These are phyloP conservation scores for Solanum rostratum DNA, from an alignment of 257 asterid species.

Conservation along the genomic window DNA sequence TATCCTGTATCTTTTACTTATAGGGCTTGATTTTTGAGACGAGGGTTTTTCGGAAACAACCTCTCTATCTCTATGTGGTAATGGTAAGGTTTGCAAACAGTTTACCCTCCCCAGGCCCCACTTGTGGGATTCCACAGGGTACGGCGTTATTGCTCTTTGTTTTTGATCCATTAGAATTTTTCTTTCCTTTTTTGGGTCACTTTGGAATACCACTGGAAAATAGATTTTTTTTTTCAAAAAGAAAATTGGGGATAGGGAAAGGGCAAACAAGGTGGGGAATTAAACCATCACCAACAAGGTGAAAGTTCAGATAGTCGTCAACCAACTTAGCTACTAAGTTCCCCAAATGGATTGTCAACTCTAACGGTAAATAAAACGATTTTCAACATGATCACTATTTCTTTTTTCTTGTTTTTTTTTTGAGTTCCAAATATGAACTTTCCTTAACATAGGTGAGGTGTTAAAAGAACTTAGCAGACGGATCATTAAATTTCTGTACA, in stretches of 20 bases:
- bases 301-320: background rate
- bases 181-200: background rate
- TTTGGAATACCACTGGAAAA: background rate
- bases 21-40: no score
- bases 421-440: background rate
- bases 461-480: background rate
- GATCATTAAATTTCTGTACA: background rate
- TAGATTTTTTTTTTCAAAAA: background rate
- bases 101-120: no score
- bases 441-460: background rate
- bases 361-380: background rate
- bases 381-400: background rate
- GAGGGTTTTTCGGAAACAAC: no score
- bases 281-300: background rate
- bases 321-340: background rate
- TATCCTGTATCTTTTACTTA: no score
- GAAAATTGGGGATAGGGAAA: background rate
- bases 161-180: background rate
- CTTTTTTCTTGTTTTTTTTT: background rate
- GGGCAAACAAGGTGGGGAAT: background rate
- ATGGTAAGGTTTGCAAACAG: no score
- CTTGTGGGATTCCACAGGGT: no score
- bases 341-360: no score
- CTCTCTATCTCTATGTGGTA: no score
- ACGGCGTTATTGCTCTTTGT: no score